phyloP scores from a whole-genome alignment of 2,329 filamentous ascomycete genomes.

The Rhynchosporium secalis region DNA sequence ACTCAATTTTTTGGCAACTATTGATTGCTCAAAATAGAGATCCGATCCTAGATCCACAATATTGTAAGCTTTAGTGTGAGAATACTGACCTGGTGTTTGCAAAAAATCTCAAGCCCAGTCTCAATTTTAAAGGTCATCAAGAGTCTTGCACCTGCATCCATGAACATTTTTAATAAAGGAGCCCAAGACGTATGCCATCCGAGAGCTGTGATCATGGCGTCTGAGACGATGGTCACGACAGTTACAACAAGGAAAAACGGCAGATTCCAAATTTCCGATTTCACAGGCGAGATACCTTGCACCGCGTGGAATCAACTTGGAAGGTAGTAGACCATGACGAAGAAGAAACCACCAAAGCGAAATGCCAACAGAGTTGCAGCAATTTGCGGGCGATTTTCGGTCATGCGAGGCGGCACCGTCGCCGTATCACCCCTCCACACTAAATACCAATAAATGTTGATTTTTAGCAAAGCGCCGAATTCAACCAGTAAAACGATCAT shows the following conservation, averaged over 20 bases:
- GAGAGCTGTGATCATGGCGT: conserved; percentile 37
- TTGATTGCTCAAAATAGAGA: no score
- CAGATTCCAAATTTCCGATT: conserved; percentile 40
- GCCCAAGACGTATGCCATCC: conserved; percentile 37
- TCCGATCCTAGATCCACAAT: no score
- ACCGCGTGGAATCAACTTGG: conserved; percentile 50
- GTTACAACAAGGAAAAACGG: conserved; percentile 39
- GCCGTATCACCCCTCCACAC: conserved; percentile 40
- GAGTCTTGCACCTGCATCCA: conserved; percentile 44
- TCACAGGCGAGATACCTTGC: conserved; percentile 44
- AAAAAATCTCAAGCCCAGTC: conserved; percentile 41
- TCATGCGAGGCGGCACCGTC: conserved; percentile 43
- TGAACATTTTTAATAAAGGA: conserved; percentile 25
- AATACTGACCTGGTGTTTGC: conserved; percentile 28
- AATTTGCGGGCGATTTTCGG: conserved; percentile 40
- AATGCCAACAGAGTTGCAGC: conserved; percentile 39
- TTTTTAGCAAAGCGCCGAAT: conserved; percentile 27
- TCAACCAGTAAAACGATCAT: conserved; percentile 40
- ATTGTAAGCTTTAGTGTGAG: no score
- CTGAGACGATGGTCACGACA: conserved; percentile 36
- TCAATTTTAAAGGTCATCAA: conserved; percentile 42
- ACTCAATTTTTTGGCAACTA: no score
- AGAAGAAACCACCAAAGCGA: conserved; percentile 37
- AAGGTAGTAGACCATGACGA: conserved; percentile 35
- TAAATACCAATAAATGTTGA: conserved; percentile 38